Evolutionary conservation across 805 yeast species (phyloP).

Genomic region (Monosporozyma aquatica): DNA sequence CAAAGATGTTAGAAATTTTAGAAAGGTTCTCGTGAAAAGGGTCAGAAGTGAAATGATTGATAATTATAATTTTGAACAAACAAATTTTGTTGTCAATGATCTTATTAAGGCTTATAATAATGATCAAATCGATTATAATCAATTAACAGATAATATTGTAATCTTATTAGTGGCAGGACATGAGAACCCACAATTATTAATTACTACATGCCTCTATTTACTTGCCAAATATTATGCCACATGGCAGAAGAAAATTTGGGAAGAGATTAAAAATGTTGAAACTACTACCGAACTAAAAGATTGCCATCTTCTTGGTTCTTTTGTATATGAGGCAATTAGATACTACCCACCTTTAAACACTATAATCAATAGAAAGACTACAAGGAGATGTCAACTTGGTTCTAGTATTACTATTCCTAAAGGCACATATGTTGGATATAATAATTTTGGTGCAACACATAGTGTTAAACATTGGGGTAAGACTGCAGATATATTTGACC

Average conservation of each 20-base stretch:
- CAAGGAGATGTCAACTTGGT: conserved; percentile 34
- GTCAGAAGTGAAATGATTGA: conserved; percentile 28
- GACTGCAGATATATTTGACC: conserved; percentile 36
- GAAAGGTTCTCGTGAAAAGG: conserved; percentile 30
- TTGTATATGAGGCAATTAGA: conserved; percentile 50
- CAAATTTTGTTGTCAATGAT: conserved; percentile 34
- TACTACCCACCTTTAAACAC: conserved; percentile 50
- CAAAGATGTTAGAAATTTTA: conserved; percentile 35
- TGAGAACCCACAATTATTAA: conserved; percentile 49
- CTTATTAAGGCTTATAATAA: conserved; percentile 34
- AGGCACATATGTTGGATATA: conserved; percentile 46
- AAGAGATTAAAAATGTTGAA: conserved; percentile 34
- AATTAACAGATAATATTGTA: conserved; percentile 45
- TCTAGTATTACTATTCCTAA: conserved; percentile 37
- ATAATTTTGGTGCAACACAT: conserved; percentile 44
- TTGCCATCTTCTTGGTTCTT: conserved; percentile 50
- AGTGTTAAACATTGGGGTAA: conserved; percentile 37
- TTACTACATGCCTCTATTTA: conserved; percentile 39
- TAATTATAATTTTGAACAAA: conserved; percentile 28
- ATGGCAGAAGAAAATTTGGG: conserved; percentile 39
- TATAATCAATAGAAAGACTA: conserved; percentile 42
- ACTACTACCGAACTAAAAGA: conserved; percentile 38
- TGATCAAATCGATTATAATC: conserved; percentile 35
- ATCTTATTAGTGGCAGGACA: conserved; percentile 55
- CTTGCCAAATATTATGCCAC: conserved; percentile 34